Base-by-base conservation (phyloP, 73 alveolate species). In the Symbiodinium natans region DNA sequence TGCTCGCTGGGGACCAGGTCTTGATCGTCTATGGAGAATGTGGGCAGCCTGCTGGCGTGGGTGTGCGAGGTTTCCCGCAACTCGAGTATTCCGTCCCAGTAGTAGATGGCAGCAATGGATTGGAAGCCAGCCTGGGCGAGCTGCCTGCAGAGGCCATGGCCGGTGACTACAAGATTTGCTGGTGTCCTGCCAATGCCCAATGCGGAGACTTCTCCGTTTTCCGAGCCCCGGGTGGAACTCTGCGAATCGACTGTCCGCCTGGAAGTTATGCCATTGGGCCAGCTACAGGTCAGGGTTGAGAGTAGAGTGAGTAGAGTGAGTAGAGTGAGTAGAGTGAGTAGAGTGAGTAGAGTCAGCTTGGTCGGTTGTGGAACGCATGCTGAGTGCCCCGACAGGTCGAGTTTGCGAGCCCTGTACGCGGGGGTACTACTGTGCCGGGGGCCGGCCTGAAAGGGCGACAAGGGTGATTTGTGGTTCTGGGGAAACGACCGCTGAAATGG, bases 341-440 rank as follows among this genome's bases (percentile, higher is more conserved):
- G n/a, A n/a, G n/a, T n/a, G n/a, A n/a, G n/a, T n/a, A n/a, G n/a
- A n/a, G n/a, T n/a, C n/a, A n/a, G n/a, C n/a, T n/a, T n/a, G n/a
- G n/a, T n/a, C n/a, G n/a, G n/a, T n/a, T n/a, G n/a, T n/a, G n/a
- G n/a, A n/a, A n/a, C n/a, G n/a, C n/a, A n/a, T n/a, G n/a, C n/a
- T n/a, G n/a, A n/a, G n/a, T n/a, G n/a, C n/a, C 59, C 59, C 13
- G 34, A 48, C 63, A 89, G 95, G 95, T 73, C 73, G 42, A 41
- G 23, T 48, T 2, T 89, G 95, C 73, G 86, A 89, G 34, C 40
- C 4, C 25, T 89, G 95, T 86, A 89, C 95, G 19, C 86, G 95
- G 71, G 95, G 95, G 27, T 89, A 56, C 86, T 89, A 89, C 86
- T 89, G 95, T 52, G 95, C 75, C 9, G 95, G 95, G 34, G 95